Evolutionary conservation across 257 asterid genomes (phyloP), one percentile per base, ranked within the genome.

Genomic region (Asclepias syriaca): DNA sequence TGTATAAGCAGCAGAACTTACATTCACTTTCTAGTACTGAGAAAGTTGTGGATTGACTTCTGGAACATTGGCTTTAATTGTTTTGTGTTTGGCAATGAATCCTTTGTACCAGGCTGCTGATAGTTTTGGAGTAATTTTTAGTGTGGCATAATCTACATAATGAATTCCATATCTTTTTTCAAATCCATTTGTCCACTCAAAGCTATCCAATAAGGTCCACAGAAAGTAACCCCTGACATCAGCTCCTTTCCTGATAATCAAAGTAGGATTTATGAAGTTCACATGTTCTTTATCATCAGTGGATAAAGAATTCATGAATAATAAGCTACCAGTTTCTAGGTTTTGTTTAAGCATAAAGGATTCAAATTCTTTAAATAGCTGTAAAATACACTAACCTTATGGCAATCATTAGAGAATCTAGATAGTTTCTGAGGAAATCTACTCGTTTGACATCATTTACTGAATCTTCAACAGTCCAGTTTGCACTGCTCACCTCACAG

Each of bases 121-220:
- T 4, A 56, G 54, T 54, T 71, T 85, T 12, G 90, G 85, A 46
- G 71, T 85, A 69, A 88, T 88, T 77, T 75, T 24, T 7, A 85
- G 80, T 19, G 83, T 88, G 11, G 70, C 66, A 48, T 27, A 80
- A 56, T 84, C 78, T 34, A 86, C 85, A 71, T 80, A 77, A 68
- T 86, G 54, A 29, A 88, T 88, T 57, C 96, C 96, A 73, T 87
- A 88, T 43, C 89, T 86, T 81, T 73, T 56, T 14, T 79, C 81
- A 72, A 86, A 88, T 72, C 96, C 96, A 19, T 39, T 59, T 56
- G 70, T 66, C 97, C 96, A 87, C 87, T 89, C 97, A 68, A 89
- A 89, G 78, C 87, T 87, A 84, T 91, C 94, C 7, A 91, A 86
- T 69, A 89, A 83, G 1, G 96, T 78, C 96, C 96, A 91, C 12